phyloP scores from a whole-genome alignment of 1,139 yeast genomes.

The Candida smagusa region DNA sequence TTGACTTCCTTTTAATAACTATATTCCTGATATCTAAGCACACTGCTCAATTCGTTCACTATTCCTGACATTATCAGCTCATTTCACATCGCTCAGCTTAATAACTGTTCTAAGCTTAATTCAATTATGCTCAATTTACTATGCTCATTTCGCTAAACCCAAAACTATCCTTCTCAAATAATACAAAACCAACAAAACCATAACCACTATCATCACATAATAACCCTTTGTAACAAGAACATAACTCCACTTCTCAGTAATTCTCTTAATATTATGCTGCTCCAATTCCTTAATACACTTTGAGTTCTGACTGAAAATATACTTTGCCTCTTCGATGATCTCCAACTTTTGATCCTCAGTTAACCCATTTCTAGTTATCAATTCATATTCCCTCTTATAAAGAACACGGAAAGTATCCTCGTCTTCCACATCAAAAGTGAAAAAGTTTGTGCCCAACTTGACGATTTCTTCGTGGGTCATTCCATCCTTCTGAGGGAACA shows the following conservation, averaged over 20 bases:
- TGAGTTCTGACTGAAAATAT: conserved; percentile 62
- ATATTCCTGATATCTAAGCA: too few relatives aligned
- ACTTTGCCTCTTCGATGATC: conserved; percentile 65
- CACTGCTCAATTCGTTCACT: not conserved
- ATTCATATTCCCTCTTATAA: conserved; percentile 75
- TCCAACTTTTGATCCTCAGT: conserved; percentile 69
- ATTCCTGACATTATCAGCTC: not conserved
- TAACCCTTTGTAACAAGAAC: conserved; percentile 50
- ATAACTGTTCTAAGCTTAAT: not conserved
- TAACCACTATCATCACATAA: conserved; percentile 29
- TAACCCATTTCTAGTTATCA: conserved; percentile 64
- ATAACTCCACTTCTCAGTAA: conserved; percentile 57
- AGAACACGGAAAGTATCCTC: conserved; percentile 60
- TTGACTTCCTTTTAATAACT: too few relatives aligned
- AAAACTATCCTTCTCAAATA: conserved; percentile 25
- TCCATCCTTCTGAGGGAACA: conserved; percentile 72
- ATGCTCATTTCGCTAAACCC: too few relatives aligned
- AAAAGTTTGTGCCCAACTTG: conserved; percentile 64
- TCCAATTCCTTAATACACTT: conserved; percentile 65
- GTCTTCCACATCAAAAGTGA: conserved; percentile 67
- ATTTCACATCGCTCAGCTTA: not conserved
- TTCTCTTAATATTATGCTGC: conserved; percentile 53
- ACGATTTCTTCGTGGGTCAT: conserved; percentile 60
- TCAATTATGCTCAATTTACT: not conserved
- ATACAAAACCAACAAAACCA: conserved; percentile 22